Evolutionary conservation across 805 yeast species (phyloP), one percentile per base, ranked within the genome.

Genomic region (Nakazawaea wickerhamii): DNA sequence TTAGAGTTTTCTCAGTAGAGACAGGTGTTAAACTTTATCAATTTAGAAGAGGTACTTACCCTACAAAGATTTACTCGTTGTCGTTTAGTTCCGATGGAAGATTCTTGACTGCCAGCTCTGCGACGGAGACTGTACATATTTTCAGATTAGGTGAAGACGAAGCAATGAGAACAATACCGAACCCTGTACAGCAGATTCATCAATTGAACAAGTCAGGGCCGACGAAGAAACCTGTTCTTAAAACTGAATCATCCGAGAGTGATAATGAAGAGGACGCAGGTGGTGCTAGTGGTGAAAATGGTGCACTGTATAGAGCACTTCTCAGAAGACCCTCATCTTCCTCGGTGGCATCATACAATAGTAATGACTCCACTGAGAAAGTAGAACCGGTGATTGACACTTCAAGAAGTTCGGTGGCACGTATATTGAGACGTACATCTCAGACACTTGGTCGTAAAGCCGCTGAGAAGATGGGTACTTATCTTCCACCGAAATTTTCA

Each of bases 71-170:
- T 10, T 83, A 80, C 57, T 84, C 95, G 4, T 68, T 93, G 47
- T 74, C 81, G 14, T 93, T 93, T 63, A 84, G 93, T 51, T 73
- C 73, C 14, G 86, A 86, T 50, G 82, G 87, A 50, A 71, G 69
- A 40, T 80, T 83, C 55, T 71, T 93, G 28, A 77, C 88, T 18
- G 97, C 91, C 4, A 80, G 93, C 19, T 83, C 95, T 21, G 84
- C 96, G 0, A 87, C 95, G 15, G 95, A 85, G 44, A 93, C 99
- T 0, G 95, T 93, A 14, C 99, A 93, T 59, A 79, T 93, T 19
- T 93, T 91, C 69, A 73, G 89, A 45, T 61, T 90, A 41, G 84
- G 79, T 1, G 78, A 72, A 45, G 65, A 62, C 40, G 67, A 63
- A 42, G 60, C 63, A 1, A 58, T 59, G 20, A 61, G 61, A 45